Evolutionary conservation across 1,139 yeast genomes (phyloP), one percentile per base, ranked within the genome.

Genomic region (Nadsonia starkeyi-henricii): DNA sequence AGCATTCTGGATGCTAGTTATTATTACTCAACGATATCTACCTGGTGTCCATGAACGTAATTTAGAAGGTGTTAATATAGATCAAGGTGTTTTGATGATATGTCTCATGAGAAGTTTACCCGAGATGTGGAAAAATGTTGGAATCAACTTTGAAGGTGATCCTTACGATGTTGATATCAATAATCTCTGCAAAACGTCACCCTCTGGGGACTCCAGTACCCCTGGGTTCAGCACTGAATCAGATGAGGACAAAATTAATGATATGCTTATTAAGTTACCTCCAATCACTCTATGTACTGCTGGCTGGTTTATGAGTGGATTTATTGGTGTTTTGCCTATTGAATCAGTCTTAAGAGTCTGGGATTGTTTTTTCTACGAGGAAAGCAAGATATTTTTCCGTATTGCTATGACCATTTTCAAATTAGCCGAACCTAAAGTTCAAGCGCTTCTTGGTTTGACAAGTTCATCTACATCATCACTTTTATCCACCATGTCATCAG

Each of bases 161-260:
- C 61, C 73, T 45, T 68, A 76, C 45, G 81, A 78, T 53, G 28
- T 20, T 21, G 28, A 20, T n/a, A 20, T 20, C 4, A 88, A 81
- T 59, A 81, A 83, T 48, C 70, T 89, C 47, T 71, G 78, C 20
- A 79, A 82, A 55, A 66, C 86, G 47, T 97, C 97, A 1, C 95
- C 96, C 0, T 77, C 91, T 3, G 84, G 96, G 0, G 71, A 91
- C 43, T 93, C 95, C 54, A 89, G 97, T 0, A 89, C 96, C 0
- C 81, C 95, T 45, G 91, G 97, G 97, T 91, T 91, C 62, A 91
- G 91, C 97, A 84, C 96, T 54, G 75, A 86, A 4, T 91, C 84
- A 65, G 85, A 89, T 39, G 95, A 95, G 0, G 77, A 80, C 1
- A 66, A 91, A 44, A 97, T 97, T 0, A 77, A 85, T 20, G 97